Evolutionary conservation across 371 early-diverging fungal species (phyloP).

Genomic region (Catenaria anguillulae): DNA sequence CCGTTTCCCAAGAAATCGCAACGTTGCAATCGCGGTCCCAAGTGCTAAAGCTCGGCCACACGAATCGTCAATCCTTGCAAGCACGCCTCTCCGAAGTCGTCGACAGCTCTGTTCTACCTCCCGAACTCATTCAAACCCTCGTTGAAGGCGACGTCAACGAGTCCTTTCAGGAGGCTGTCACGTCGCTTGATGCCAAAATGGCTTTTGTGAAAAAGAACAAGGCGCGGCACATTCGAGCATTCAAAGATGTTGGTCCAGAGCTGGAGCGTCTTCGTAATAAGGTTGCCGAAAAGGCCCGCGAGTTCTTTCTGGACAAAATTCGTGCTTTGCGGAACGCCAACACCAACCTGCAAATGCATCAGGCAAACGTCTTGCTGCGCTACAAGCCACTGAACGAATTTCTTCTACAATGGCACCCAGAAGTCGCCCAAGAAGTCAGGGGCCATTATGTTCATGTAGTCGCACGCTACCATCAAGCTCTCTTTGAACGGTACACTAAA

Average conservation of each 20-base stretch:
- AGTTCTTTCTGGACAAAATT: constrained; percentile 67
- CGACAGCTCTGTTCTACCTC: constrained; percentile 67
- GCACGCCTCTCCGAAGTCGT: constrained; percentile 45
- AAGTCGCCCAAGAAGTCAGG: constrained; percentile 72
- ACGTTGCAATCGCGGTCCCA: constrained; percentile 63
- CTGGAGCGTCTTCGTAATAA: constrained; percentile 66
- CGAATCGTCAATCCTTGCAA: constrained; percentile 73
- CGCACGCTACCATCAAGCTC: constrained; percentile 64
- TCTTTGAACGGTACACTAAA: constrained; percentile 72
- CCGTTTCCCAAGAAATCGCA: constrained; percentile 72
- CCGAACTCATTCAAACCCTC: constrained; percentile 54
- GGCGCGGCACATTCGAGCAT: constrained; percentile 45
- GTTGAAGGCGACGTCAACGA: constrained; percentile 80
- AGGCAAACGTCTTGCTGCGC: constrained; percentile 71
- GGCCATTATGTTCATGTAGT: constrained; percentile 67
- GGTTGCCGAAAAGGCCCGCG: constrained; percentile 65
- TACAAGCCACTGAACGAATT: constrained; percentile 76
- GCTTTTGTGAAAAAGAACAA: constrained; percentile 56
- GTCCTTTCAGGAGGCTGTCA: constrained; percentile 56
- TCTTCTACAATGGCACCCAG: constrained; percentile 68
- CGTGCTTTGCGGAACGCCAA: constrained; percentile 66
- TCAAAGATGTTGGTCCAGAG: constrained; percentile 75
- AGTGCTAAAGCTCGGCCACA: constrained; percentile 58
- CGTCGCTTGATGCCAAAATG: constrained; percentile 70
- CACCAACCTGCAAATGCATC: constrained; percentile 80